Evolutionary conservation across 1,284 basidiomycete genomes (phyloP), one percentile per base, ranked within the genome.

Genomic region (Irpex sp.): DNA sequence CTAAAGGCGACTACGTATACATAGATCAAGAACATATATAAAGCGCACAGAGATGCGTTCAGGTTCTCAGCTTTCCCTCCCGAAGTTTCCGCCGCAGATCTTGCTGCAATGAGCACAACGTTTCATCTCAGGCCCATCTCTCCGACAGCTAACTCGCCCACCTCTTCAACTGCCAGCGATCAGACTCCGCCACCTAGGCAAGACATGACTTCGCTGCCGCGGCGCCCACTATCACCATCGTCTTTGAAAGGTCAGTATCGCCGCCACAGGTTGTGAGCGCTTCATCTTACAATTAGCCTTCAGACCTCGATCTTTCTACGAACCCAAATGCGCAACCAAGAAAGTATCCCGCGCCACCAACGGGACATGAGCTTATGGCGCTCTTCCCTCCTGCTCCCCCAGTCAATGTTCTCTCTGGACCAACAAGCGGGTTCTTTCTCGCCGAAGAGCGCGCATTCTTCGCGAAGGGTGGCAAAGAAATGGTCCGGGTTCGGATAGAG

Each of bases 281-380:
- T 51, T 47, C 51, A 19, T 43, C 53, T 55, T 26, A 33, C 62
- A 19, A 62, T 63, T 57, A 37, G 17, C 57, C 8, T 64, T n/a
- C 67, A 87, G 87, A 88, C 70, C 76, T 88, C 66, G 85, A 87
- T 71, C 78, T 87, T 61, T 75, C 80, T 0, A 79, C 82, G 62
- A 74, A 79, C 37, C 74, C 78, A 59, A 82, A 81, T 67, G 74
- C 78, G 47, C 71, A 75, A 4, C 74, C 78, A 5, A 77, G 84
- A 61, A 84, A 84, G 67, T 89, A 85, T 70, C 89, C 89, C 21
- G 82, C 87, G 0, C 89, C 89, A 0, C 87, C 87, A 4, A 90
- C 88, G 0, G 89, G 89, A 1, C 89, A 92, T 68, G 88, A 92
- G 66, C 81, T 92, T 67, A 92, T 92, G 89, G 86, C 87, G 8